Evolutionary conservation across 805 yeast genomes (phyloP).

Genomic region (Ogataea ganodermae): DNA sequence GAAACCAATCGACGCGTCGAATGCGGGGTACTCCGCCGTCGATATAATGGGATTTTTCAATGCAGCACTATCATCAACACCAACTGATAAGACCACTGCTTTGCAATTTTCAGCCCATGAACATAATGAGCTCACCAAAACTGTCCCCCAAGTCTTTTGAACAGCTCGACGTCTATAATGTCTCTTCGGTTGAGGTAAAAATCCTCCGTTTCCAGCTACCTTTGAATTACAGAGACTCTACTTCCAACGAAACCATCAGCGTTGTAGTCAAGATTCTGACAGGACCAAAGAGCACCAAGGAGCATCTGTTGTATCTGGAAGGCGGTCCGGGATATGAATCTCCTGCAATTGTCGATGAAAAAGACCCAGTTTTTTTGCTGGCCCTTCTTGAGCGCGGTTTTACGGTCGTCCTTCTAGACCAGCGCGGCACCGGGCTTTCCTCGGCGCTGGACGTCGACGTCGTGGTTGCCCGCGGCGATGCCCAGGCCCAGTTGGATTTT

Average conservation of each 20-base stretch:
- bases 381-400: slow-evolving; percentile 22
- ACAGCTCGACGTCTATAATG: slow-evolving; percentile 21
- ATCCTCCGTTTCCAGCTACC: slow-evolving; percentile 31
- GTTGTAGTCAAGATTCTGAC: slow-evolving; percentile 27
- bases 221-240: slow-evolving; percentile 22
- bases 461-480: slow-evolving; percentile 18
- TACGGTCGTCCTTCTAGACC: slow-evolving; percentile 47
- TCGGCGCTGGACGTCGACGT: slow-evolving; percentile 44
- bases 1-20: slow-evolving; percentile 11
- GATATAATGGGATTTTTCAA: slow-evolving; percentile 4
- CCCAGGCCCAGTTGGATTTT: slow-evolving; percentile 40
- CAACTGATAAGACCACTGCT: too few species aligned
- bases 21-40: slow-evolving; percentile 1
- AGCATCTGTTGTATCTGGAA: slow-evolving; percentile 42
- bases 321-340: slow-evolving; percentile 60
- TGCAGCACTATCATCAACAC: background rate
- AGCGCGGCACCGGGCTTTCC: slow-evolving; percentile 63
- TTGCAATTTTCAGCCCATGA: too few species aligned
- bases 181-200: slow-evolving; percentile 24
- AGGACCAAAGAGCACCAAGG: slow-evolving; percentile 7
- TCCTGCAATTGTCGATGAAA: slow-evolving; percentile 18
- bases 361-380: slow-evolving; percentile 20
- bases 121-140: background rate
- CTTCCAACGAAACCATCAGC: slow-evolving; percentile 12
- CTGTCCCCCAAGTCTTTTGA: background rate